Base-by-base conservation (phyloP, 129 eudicot genomes). In the Saposhnikovia divaricata region DNA sequence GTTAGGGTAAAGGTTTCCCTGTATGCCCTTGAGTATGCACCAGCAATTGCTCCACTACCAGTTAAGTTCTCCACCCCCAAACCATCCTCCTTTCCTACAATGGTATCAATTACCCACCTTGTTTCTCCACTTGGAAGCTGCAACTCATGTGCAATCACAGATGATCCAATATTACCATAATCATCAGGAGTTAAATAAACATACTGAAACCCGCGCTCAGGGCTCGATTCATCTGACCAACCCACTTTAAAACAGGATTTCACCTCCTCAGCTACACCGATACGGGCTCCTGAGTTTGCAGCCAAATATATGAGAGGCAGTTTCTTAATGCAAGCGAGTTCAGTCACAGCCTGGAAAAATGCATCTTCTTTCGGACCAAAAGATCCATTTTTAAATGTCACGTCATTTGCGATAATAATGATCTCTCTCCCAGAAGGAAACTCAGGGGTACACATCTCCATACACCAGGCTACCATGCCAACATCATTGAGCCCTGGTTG, bases 191-290 rank as follows among this genome's bases (percentile, higher is more conserved):
- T 90, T 79, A 96, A 86, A 73, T 96, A 96, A 63, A 96, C 85
- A 74, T 96, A 96, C 83, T 90, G 98, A 81, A 92, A 90, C 57
- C 99, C 99, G 19, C 94, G 85, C 74, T 96, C 97, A 0, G 97
- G 97, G 83, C 83, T 90, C 8, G 89, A 81, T 76, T 96, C 99
- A 83, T 96, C 97, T 1, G 95, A 92, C 99, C 98, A 96, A 21
- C 99, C 99, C 18, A 92, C 93, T 85, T 79, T 92, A 81, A 96
- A 96, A 91, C 99, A 92, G 34, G 97, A 86, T 59, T 91, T 88
- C 19, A 96, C 97, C 81, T 96, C 99, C 87, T 96, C 99, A 1
- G 99, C 99, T 0, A 89, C 98, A 79, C 97, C 99, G n/a, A 96
- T 87, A 1, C 99, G 93, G 69, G 99, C 99, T 50, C 99, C 99